phyloP scores from a whole-genome alignment of 345 rosid genomes.

The Hibiscus tridactylites region DNA sequence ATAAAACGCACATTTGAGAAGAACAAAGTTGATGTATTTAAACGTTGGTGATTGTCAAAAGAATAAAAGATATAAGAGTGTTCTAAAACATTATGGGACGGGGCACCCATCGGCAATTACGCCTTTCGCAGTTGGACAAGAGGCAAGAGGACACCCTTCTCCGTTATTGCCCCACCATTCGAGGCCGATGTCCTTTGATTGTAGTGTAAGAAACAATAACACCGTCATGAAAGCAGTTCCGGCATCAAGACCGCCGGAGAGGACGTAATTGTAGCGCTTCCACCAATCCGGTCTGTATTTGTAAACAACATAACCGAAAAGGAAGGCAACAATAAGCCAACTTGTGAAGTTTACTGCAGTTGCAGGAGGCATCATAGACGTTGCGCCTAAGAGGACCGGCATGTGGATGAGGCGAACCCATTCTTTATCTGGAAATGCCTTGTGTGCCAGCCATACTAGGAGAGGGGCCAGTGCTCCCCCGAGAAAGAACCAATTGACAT shows the following conservation, averaged over 20 bases:
- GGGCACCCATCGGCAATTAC: conserved; percentile 48
- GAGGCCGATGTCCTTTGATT: conserved; percentile 30
- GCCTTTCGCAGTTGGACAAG: conserved; percentile 69
- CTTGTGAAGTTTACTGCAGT: conserved; percentile 63
- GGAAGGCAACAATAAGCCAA: conserved; percentile 53
- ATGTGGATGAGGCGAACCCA: conserved; percentile 59
- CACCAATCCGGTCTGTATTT: conserved; percentile 44
- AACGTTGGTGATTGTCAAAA: neutral
- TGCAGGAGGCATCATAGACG: conserved; percentile 73
- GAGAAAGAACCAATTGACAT: conserved; percentile 63
- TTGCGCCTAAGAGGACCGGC: conserved; percentile 63
- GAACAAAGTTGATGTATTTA: neutral
- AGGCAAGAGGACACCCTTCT: conserved; percentile 54
- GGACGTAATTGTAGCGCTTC: conserved; percentile 60
- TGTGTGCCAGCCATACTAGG: conserved; percentile 58
- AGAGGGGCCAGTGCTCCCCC: conserved; percentile 57
- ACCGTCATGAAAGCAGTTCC: conserved; percentile 69
- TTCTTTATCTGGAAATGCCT: conserved; percentile 40
- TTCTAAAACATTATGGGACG: conserved; percentile 11
- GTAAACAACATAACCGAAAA: conserved; percentile 45
- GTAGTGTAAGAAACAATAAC: conserved; percentile 41
- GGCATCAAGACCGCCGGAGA: conserved; percentile 67
- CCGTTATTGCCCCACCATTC: conserved; percentile 66
- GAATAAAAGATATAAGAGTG: neutral
- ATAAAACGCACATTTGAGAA: neutral